Percentiles rank a stretch among this genome's conserved stretches.
phyloP scores from a whole-genome alignment of 805 yeast genomes.

The Ogataea nakhonphanomensis region DNA sequence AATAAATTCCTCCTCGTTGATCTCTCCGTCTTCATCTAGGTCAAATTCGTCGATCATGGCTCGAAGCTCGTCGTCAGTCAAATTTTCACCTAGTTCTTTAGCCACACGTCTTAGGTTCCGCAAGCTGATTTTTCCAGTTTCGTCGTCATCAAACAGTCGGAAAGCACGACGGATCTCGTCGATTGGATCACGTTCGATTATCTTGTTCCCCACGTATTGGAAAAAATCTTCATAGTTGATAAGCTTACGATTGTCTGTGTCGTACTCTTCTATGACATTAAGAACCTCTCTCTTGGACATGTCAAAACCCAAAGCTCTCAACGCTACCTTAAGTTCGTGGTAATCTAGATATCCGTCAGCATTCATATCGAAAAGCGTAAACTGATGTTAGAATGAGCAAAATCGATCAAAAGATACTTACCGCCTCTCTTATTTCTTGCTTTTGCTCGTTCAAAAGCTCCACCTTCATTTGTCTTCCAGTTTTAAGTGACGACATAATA shows the following conservation, averaged over 20 bases:
- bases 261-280: conserved; percentile 75
- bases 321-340: conserved; percentile 91
- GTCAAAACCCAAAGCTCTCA: conserved; percentile 91
- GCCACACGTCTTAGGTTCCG: conserved; percentile 85
- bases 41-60: conserved; percentile 99
- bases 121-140: conserved; percentile 79
- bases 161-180: conserved; percentile 92
- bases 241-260: conserved; percentile 66
- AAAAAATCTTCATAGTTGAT: conserved; percentile 81
- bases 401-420: conserved; percentile 23
- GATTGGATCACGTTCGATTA: conserved; percentile 84
- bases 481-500: conserved; percentile 18
- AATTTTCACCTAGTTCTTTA: conserved; percentile 85
- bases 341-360: conserved; percentile 86
- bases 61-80: conserved; percentile 86
- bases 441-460: conserved; percentile 83
- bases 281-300: conserved; percentile 71
- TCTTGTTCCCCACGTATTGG: conserved; percentile 73
- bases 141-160: conserved; percentile 81
- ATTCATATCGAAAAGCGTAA: conserved; percentile 87
- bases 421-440: conserved; percentile 87
- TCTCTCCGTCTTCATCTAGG: conserved; percentile 93
- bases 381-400: conserved; percentile 30
- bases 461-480: conserved; percentile 43
- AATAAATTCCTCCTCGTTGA: conserved; percentile 85